Evolutionary conservation across 208 protist species (phyloP).

Genomic region (Cochliopodium minus): DNA sequence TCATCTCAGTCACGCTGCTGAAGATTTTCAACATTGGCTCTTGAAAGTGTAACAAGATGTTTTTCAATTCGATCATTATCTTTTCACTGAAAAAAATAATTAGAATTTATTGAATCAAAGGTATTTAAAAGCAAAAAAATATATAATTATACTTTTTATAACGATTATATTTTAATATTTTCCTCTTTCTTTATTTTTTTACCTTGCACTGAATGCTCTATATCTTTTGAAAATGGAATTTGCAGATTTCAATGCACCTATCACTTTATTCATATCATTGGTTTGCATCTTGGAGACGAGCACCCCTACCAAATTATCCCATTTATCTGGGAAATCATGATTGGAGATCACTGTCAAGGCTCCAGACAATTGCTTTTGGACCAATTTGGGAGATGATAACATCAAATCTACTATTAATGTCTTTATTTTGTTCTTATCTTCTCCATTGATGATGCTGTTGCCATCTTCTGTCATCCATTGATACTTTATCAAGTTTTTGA

Average conservation of each 20-base stretch:
- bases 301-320: constrained; percentile 48
- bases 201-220: constrained; percentile 34
- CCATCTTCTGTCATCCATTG: constrained; percentile 22
- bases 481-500: constrained; percentile 39
- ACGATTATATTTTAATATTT: constrained; percentile 37
- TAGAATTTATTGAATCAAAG: constrained; percentile 17
- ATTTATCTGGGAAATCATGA: constrained; percentile 65
- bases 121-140: constrained; percentile 17
- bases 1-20: constrained; percentile 31
- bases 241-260: constrained; percentile 49
- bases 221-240: constrained; percentile 73
- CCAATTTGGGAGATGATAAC: constrained; percentile 27
- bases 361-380: constrained; percentile 65
- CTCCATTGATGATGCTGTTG: constrained; percentile 1
- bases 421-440: constrained; percentile 17
- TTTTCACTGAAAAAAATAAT: constrained; percentile 11
- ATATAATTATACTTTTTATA: constrained; percentile 5
- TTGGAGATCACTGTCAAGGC: constrained; percentile 59
- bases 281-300: constrained; percentile 39
- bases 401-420: constrained; percentile 31
- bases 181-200: constrained; percentile 40
- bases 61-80: constrained; percentile 6
- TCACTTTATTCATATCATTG: constrained; percentile 22
- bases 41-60: constrained; percentile 15
- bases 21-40: no score